phyloP scores from a whole-genome alignment of 345 rosid genomes.

The Physaria fendleri region DNA sequence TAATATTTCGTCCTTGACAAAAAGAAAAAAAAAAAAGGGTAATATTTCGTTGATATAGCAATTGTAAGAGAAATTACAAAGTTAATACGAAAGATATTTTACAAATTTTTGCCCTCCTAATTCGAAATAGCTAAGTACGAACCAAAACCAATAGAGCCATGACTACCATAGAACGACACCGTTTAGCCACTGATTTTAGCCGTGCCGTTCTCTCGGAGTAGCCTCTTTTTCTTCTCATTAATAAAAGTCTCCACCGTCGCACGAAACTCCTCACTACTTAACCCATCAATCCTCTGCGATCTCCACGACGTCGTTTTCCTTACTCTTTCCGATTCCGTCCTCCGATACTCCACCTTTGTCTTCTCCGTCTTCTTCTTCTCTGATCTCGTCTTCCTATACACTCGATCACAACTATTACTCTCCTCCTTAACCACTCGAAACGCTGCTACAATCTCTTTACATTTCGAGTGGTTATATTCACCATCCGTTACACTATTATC shows the following conservation, averaged over 20 bases:
- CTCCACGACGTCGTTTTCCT: conserved; percentile 13
- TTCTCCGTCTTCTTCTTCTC: conserved; percentile 19
- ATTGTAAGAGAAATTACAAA: too few species aligned
- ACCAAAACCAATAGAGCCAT: conserved; percentile 11
- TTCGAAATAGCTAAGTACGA: conserved; percentile 22
- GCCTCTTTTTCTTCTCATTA: conserved; percentile 12
- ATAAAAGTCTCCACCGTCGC: conserved; percentile 31
- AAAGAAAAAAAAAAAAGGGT: too few species aligned
- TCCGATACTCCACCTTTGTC: conserved; percentile 10
- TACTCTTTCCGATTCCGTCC: conserved; percentile 14
- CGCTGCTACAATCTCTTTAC: background rate
- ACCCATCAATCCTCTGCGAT: conserved; percentile 19
- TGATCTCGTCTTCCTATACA: conserved; percentile 5
- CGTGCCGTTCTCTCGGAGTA: background rate
- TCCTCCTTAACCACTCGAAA: background rate
- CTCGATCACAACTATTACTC: background rate
- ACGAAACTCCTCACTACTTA: conserved; percentile 34
- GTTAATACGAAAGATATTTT: too few species aligned
- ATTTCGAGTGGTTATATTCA: background rate
- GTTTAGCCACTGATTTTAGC: background rate
- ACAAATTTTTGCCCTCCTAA: background rate
- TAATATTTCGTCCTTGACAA: too few species aligned
- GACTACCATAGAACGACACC: too few species aligned
- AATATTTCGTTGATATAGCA: too few species aligned
- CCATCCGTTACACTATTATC: too few species aligned